Base-by-base conservation (phyloP, 2,329 filamentous ascomycete species). In the Xylaria sp. region DNA sequence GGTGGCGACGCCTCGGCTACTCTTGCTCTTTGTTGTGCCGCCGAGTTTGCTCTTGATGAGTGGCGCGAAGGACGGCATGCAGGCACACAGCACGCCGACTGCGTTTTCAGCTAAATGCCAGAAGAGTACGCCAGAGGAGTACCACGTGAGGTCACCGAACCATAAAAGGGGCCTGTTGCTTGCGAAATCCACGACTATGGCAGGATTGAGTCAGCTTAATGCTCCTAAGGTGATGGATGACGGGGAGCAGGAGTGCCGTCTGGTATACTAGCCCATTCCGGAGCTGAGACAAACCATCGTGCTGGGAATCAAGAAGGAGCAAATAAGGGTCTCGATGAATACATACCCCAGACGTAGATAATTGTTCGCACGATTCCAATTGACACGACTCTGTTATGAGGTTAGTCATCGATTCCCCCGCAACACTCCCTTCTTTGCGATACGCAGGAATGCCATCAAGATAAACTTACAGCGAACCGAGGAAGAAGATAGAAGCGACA, bases 31-130 rank as follows among this genome's bases (percentile, higher is more conserved):
- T 8, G 9, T 21, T 6, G 14, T 8, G 46, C 38, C 59, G 40
- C 21, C 9, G 8, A 55, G 5, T 19, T 19, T 55, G 28, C 58
- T 37, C 50, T 53, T 64, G 23, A 59, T 11, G 45, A 33, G 46
- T 4, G 62, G 57, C 5, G 64, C 64, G n/a, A 61, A 68, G 12
- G 55, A 58, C 12, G 65, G 64, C 40, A 67, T 52, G 45, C 63
- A 69, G 11, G 57, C 60, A 42, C 63, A 60, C 5, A 69, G 43
- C 6, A 69, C 14, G 5, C 56, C 65, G 2, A 68, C 59, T 1
- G 56, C 65, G 31, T 68, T 69, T 40, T 69, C 67, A 1, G 58
- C 63, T 3, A 69, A 7, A n/a, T 67, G 67, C 68, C 67, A 70
- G 54, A 68, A 67, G 1, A 69, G 60, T 2, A 59, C 52, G 1